Conservation (phyloP, 2,329 filamentous ascomycete genomes). For the Pseudogymnoascus sp. region DNA sequence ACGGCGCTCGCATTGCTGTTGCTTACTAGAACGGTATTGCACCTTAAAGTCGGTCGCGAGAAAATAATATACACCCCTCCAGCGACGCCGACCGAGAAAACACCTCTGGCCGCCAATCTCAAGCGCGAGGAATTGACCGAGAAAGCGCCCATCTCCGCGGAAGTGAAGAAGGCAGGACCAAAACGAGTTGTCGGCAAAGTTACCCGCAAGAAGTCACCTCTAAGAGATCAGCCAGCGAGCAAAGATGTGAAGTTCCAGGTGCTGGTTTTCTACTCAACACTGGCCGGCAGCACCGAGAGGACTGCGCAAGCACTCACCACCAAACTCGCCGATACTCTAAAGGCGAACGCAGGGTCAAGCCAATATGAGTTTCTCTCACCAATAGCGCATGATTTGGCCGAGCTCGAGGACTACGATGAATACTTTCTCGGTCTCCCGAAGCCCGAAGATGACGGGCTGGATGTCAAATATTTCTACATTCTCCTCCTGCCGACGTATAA, state of each 20-base stretch:
- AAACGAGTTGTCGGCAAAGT: constrained; percentile 29
- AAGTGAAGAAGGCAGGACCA: constrained; percentile 28
- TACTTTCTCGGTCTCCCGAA: constrained; percentile 77
- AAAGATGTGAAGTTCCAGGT: constrained; percentile 50
- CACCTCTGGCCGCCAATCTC: neutral
- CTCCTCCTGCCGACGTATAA: constrained; percentile 87
- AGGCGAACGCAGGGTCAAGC: constrained; percentile 16
- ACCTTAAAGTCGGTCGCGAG: constrained; percentile 24
- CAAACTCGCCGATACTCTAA: constrained; percentile 22
- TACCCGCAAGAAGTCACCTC: constrained; percentile 21
- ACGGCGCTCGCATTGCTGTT: constrained; percentile 30
- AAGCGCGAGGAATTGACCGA: neutral
- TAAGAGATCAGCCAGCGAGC: constrained; percentile 23
- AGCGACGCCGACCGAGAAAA: constrained; percentile 16
- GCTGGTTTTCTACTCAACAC: constrained; percentile 79
- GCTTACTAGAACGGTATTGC: constrained; percentile 26
- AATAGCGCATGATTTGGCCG: constrained; percentile 66
- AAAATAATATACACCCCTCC: constrained; percentile 25
- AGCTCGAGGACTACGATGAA: constrained; percentile 78
- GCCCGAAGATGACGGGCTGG: constrained; percentile 34
- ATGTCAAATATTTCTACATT: constrained; percentile 65
- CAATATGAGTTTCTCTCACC: constrained; percentile 43
- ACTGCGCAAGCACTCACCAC: constrained; percentile 55
- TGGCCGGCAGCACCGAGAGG: constrained; percentile 75
- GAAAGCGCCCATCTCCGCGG: constrained; percentile 7